Conservation (phyloP, 306 rosid species). For the Vigna angularis region DNA sequence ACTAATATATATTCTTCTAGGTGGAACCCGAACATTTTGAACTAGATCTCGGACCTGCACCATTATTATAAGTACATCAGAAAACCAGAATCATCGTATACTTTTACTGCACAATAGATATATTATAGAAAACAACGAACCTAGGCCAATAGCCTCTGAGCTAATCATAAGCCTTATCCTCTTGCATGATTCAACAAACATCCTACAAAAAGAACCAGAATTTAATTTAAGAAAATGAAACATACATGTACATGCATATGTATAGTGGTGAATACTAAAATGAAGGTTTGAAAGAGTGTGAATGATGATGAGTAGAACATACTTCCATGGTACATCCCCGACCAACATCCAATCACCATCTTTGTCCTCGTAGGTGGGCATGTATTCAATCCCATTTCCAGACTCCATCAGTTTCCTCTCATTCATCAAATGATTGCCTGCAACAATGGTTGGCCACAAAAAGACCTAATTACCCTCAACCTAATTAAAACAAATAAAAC, state of each 20-base stretch:
- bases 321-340: conserved; percentile 93
- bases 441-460: background rate
- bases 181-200: conserved; percentile 83
- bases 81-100: background rate
- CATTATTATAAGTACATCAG: background rate
- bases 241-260: background rate
- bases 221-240: background rate
- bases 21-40: conserved; percentile 34
- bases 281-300: background rate
- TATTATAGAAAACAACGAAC: conserved; percentile 17
- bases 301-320: conserved; percentile 29
- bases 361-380: conserved; percentile 74
- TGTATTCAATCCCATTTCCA: conserved; percentile 63
- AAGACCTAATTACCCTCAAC: conserved; percentile 35
- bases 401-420: conserved; percentile 58
- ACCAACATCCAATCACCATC: conserved; percentile 91
- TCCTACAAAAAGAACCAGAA: conserved; percentile 42
- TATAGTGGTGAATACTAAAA: background rate
- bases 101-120: background rate
- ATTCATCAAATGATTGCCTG: conserved; percentile 63
- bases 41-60: conserved; percentile 31
- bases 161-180: conserved; percentile 67
- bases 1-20: conserved; percentile 8
- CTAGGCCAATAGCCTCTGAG: conserved; percentile 64
- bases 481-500: background rate